Conservation (phyloP, 2,329 filamentous ascomycete genomes). For the Pestalotiopsis sp. region DNA sequence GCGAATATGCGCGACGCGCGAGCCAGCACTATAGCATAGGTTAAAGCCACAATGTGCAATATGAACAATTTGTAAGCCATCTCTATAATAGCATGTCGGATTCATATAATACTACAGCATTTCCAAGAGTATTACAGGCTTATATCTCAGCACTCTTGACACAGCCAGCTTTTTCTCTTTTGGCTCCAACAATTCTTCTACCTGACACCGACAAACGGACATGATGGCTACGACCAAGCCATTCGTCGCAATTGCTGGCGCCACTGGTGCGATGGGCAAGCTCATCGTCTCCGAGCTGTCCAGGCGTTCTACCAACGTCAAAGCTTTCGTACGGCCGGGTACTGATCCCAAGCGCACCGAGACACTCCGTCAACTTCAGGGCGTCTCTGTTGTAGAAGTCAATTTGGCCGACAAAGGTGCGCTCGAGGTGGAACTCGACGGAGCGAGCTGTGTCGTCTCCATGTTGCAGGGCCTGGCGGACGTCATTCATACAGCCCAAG, state of each 20-base stretch:
- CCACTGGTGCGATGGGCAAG: constrained; percentile 18
- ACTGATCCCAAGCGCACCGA: not conserved
- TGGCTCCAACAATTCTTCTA: too few species aligned
- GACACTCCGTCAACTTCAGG: not conserved
- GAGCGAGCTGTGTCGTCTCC: constrained; percentile 10
- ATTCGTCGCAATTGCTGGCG: constrained; percentile 20
- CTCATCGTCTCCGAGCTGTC: constrained; percentile 16
- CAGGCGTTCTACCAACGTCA: constrained; percentile 17
- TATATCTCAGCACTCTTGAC: too few species aligned
- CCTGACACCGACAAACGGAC: too few species aligned
- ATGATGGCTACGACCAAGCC: not conserved
- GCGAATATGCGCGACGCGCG: too few species aligned
- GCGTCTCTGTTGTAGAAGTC: not conserved
- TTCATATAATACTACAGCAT: too few species aligned
- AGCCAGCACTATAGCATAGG: too few species aligned
- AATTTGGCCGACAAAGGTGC: not conserved
- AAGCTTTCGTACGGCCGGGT: constrained; percentile 19
- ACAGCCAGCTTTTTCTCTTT: too few species aligned
- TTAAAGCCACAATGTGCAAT: too few species aligned
- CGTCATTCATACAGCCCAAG: constrained; percentile 10
- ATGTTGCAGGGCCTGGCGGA: constrained; percentile 15
- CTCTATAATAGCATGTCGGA: too few species aligned
- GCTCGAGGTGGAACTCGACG: constrained; percentile 8
- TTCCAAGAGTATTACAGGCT: too few species aligned
- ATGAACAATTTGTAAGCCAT: too few species aligned